Percentiles rank a stretch among this genome's conserved stretches.
These are phyloP conservation scores for Plasmodium vinckei DNA, from an alignment of 169 alveolate species.

Conservation along the genomic window DNA sequence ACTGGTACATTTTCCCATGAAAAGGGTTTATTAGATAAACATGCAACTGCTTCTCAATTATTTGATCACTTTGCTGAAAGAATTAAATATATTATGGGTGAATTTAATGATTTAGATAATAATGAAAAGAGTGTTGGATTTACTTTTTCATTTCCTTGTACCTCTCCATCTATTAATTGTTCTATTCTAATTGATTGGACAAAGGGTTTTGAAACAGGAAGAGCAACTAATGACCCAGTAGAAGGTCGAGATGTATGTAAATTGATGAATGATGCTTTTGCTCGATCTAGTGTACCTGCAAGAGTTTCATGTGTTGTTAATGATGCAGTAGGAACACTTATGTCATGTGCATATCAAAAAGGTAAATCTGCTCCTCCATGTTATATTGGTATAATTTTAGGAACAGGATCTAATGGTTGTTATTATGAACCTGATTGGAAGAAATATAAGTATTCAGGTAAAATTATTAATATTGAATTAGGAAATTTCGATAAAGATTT, in stretches of 20 bases:
- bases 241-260: conserved; percentile 92
- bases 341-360: conserved; percentile 91
- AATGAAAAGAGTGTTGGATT: conserved; percentile 84
- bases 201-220: conserved; percentile 94
- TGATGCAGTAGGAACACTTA: conserved; percentile 93
- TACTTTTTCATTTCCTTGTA: conserved; percentile 91
- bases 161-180: conserved; percentile 80
- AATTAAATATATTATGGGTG: conserved; percentile 86
- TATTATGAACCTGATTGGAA: conserved; percentile 90
- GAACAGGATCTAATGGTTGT: conserved; percentile 92
- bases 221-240: conserved; percentile 90
- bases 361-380: conserved; percentile 86
- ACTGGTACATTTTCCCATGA: conserved; percentile 82
- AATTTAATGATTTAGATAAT: conserved; percentile 68
- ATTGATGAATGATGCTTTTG: conserved; percentile 88
- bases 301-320: conserved; percentile 86
- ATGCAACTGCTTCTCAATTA: conserved; percentile 87
- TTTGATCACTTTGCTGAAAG: conserved; percentile 88
- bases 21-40: conserved; percentile 87
- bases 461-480: conserved; percentile 89
- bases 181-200: conserved; percentile 91
- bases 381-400: conserved; percentile 89
- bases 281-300: conserved; percentile 85
- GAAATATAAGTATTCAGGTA: conserved; percentile 88
- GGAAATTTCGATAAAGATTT: conserved; percentile 91